Evolutionary conservation across 1,139 yeast species (phyloP).

Genomic region (Pichia sp.): DNA sequence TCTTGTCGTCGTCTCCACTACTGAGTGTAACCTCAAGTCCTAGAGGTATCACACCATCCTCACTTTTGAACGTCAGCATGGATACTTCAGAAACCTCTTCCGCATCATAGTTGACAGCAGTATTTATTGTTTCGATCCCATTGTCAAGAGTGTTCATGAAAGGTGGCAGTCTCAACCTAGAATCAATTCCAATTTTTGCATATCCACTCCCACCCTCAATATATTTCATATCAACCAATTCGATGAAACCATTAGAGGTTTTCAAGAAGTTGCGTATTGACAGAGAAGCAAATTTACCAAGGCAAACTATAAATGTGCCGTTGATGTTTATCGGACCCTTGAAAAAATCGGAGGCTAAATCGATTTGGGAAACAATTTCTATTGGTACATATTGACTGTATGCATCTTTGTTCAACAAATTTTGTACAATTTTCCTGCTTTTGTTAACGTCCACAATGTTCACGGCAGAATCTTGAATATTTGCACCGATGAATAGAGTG

Average conservation of each 20-base stretch:
- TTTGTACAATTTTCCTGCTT: neutral
- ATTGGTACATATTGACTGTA: neutral
- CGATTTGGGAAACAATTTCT: neutral
- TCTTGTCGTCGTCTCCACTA: conserved; percentile 10
- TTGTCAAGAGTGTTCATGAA: neutral
- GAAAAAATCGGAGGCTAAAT: neutral
- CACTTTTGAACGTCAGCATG: neutral
- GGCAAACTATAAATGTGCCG: neutral
- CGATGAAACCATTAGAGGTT: neutral
- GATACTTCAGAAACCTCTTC: conserved; percentile 1
- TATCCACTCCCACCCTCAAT: neutral
- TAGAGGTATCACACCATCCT: neutral
- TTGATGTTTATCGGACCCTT: neutral
- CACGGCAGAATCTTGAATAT: neutral
- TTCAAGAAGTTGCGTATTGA: neutral
- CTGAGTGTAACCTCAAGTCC: conserved; percentile 4
- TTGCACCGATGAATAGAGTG: neutral
- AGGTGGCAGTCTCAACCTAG: conserved; percentile 2
- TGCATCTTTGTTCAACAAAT: neutral
- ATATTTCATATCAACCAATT: conserved; percentile 1
- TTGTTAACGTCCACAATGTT: neutral
- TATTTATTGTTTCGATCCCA: conserved; percentile 1
- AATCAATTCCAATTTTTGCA: conserved; percentile 3
- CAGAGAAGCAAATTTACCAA: neutral
- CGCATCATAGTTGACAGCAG: conserved; percentile 3